Evolutionary conservation across 2,329 filamentous ascomycete genomes (phyloP), one percentile per base, ranked within the genome.

Genomic region (Phaeoacremonium minimum): DNA sequence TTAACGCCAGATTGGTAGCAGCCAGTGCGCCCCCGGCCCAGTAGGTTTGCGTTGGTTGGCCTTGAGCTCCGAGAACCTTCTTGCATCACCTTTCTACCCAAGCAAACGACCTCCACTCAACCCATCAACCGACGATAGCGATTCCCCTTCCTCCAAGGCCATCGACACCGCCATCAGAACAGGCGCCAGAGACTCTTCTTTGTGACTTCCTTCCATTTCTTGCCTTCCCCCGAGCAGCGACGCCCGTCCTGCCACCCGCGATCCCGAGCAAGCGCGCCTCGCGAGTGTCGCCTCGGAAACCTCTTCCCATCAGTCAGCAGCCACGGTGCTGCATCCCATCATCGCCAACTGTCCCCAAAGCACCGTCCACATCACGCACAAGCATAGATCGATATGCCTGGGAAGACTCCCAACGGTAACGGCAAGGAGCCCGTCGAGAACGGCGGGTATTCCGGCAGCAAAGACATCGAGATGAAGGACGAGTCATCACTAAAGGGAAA

Each of bases 361-460:
- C 34, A 43, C 28, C 32, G 20, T 16, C 37, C 33, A 36, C 37
- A 26, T 34, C 26, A 37, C 28, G 32, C 15, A 29, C 15, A 41
- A 28, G n/a, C 19, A 18, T 28, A 29, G 22, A 38, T 49, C 54
- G 62, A 57, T 49, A 87, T 87, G 82, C 81, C 80, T 51, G 77
- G 83, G 61, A 84, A 86, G 63, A 83, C 83, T 55, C 80, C 82
- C 55, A 80, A 83, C 64, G 77, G 74, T 49, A 85, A 83, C 67
- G 80, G 81, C 58, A 82, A 83, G 44, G 76, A 85, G 63, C 77
- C 81, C 44, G 67, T 77, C 50, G 79, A 83, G 58, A 86, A 87
- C 61, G 76, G 80, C 50, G 64, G 78, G 52, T 57, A 56, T 69
- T 77, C 69, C 60, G 72, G 77, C 47, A 77, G 76, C 44, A 76